Evolutionary conservation across 2,329 filamentous ascomycete genomes (phyloP).

Genomic region (Xylariaceae sp.): DNA sequence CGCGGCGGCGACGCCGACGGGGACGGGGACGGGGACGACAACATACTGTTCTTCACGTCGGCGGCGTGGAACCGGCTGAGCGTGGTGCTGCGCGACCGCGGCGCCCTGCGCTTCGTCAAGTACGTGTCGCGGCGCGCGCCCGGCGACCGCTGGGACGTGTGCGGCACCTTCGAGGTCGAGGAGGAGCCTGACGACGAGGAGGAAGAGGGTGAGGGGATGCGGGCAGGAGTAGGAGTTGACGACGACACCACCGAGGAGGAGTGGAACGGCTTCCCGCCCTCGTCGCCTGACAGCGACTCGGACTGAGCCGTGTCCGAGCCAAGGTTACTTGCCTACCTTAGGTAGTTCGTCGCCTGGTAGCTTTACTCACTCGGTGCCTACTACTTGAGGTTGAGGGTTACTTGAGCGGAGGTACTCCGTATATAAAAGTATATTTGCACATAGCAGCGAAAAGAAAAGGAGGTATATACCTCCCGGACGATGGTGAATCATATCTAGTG

Average conservation of each 20-base stretch:
- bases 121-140: slow-evolving; percentile 78
- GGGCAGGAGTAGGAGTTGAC: slow-evolving; percentile 26
- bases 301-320: too few relatives aligned
- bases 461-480: too few relatives aligned
- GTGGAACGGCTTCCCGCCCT: slow-evolving; percentile 49
- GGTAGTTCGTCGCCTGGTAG: too few relatives aligned
- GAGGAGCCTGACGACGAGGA: slow-evolving; percentile 30
- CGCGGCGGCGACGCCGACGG: slow-evolving; percentile 63
- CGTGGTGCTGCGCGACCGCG: slow-evolving; percentile 80
- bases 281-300: slow-evolving; percentile 17
- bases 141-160: slow-evolving; percentile 90
- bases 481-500: too few relatives aligned
- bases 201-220: slow-evolving; percentile 28
- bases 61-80: slow-evolving; percentile 83
- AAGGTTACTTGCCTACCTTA: too few relatives aligned
- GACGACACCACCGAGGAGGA: slow-evolving; percentile 46
- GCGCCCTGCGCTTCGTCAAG: slow-evolving; percentile 88
- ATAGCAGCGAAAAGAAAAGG: too few relatives aligned
- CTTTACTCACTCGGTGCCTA: too few relatives aligned
- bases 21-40: too few relatives aligned
- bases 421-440: too few relatives aligned
- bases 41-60: slow-evolving; percentile 56
- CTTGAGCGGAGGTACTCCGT: too few relatives aligned
- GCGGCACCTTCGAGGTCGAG: slow-evolving; percentile 67
- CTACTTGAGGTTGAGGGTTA: too few relatives aligned